These are phyloP conservation scores for Penicillium cataractarum DNA, from an alignment of 495 filamentous ascomycete species.

Conservation along the genomic window DNA sequence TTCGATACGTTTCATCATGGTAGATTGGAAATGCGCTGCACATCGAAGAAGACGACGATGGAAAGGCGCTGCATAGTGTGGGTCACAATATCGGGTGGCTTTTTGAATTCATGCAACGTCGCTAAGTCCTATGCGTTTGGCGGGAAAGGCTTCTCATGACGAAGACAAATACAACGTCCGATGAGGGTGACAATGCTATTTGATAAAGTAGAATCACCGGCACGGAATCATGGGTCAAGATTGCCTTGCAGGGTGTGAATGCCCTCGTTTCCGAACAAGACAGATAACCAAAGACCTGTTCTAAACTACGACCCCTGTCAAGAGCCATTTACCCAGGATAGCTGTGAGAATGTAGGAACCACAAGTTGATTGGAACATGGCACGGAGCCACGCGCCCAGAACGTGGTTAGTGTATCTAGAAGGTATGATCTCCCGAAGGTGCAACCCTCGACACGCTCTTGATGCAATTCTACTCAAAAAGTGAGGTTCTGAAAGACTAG, in stretches of 20 bases:
- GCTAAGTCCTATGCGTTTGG: background rate
- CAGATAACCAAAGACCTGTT: background rate
- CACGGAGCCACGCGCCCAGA: slow-evolving; percentile 5
- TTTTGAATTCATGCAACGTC: slow-evolving; percentile 1
- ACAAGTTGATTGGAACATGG: background rate
- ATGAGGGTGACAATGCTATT: background rate
- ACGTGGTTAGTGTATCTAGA: background rate
- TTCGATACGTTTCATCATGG: background rate
- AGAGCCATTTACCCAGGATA: background rate
- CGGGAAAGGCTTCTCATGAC: background rate
- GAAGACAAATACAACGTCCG: background rate
- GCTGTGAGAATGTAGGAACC: background rate
- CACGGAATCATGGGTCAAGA: background rate
- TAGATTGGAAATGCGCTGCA: background rate
- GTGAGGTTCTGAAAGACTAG: background rate
- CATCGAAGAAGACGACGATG: background rate
- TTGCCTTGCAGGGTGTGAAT: background rate
- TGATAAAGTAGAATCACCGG: background rate
- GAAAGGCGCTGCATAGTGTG: background rate
- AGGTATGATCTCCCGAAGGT: background rate
- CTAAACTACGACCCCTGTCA: background rate
- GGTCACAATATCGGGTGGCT: background rate
- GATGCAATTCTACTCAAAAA: background rate
- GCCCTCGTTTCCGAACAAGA: background rate
- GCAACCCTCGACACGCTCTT: background rate